Evolutionary conservation across 306 rosid species (phyloP), one percentile per base, ranked within the genome.

Genomic region (Fragaria vesca): DNA sequence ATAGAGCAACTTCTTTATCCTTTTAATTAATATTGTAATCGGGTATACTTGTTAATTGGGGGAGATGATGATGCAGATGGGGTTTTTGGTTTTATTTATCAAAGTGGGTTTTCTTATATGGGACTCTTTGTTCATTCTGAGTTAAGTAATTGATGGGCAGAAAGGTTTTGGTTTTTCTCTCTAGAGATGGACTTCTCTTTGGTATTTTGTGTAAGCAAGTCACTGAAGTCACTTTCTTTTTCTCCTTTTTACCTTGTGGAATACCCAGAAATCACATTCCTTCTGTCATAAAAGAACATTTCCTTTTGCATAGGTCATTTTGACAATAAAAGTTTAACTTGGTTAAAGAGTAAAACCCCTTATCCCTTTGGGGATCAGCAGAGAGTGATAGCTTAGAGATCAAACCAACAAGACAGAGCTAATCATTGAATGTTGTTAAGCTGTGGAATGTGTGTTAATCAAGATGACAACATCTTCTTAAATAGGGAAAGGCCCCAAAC

Each of bases 351-450:
- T 3, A 3, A 6, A 77, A 54, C 82, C 42, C 71, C 58, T 74
- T 66, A 71, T 58, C 77, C 77, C 72, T 26, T 26, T 24, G 18
- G 54, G 63, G 80, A 83, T 84, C 81, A 57, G 61, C 74, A 71
- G 82, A 86, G 34, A 77, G 84, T 74, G 87, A 83, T 78, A 61
- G 80, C 87, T 13, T 85, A 83, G 85, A 86, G 76, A 74, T 82
- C 78, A 84, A 83, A 84, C 26, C 66, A 83, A 87, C 70, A 70
- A 82, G 79, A 80, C 74, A 82, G 12, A 66, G 78, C 74, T 74
- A 79, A 84, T 67, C 69, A 77, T 78, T 79, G 84, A 77, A 50
- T 86, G 78, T 79, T 79, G 16, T 83, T 72, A 68, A 87, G 88
- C 84, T 68, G 65, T 80, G 55, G 75, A 80, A 48, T 43, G 81